Base-by-base conservation (phyloP, 768 basidiomycete genomes). In the Stropharia rugosoannulata region DNA sequence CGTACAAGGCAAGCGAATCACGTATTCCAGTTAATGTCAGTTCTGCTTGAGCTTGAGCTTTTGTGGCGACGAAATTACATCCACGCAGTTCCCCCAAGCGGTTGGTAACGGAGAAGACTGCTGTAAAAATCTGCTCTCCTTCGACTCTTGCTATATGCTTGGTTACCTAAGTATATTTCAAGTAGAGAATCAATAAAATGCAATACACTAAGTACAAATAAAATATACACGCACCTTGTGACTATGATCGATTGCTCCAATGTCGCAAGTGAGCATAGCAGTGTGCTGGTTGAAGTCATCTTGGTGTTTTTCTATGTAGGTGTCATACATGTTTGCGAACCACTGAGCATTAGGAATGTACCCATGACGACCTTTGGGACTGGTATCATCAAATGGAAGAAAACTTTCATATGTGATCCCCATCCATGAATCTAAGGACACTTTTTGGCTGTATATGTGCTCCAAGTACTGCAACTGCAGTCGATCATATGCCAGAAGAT, bases 1-100 rank as follows among this genome's bases (percentile, higher is more conserved):
- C 67, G 61, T 68, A 73, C 9, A 57, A 51, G 0, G 59, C 19
- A 1, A 75, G 65, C 2, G 68, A 70, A 5, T 62, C 46, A 0
- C 51, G 49, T 39, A 74, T 67, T 8, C 40, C 22, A 2, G 18
- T 37, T 0, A 75, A 59, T 0, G 67, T 67, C 1, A 60, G 55
- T 25, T 66, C 65, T 45, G 63, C 70, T 38, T 74, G 66, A 0
- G 61, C 55, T 40, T 74, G 73, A 0, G 70, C 59, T 52, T 72
- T 75, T 0, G 71, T 72, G 2, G 69, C 61, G 13, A 64, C 63
- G 36, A 64, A 49, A n/a, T 49, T 41, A 27, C 56, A 56, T 4
- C 47, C 19, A 2, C 54, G 53, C 16, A 68, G 62, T 43, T 71
- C 62, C 0, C 60, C 65, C 15, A 64, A 56, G 41, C 70, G 57